phyloP scores from a whole-genome alignment of 371 early-diverging fungal species.

The Mortierella sp. region DNA sequence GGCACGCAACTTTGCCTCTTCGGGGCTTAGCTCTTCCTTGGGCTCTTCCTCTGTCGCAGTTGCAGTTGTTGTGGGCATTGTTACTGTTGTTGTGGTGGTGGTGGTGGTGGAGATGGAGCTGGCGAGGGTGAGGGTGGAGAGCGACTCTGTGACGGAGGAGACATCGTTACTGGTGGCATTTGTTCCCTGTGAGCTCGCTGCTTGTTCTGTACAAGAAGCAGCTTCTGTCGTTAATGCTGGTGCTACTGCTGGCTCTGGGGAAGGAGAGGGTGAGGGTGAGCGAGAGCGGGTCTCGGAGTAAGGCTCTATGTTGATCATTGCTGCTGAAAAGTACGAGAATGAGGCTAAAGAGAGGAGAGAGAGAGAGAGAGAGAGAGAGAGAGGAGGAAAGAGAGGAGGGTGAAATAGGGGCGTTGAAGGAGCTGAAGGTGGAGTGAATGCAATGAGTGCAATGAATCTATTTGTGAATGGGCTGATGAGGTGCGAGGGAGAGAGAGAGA shows the following conservation, averaged over 20 bases:
- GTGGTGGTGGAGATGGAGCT: not conserved
- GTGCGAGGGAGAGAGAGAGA: not conserved
- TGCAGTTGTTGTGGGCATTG: not conserved
- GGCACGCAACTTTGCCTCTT: slow-evolving; percentile 38
- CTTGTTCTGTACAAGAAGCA: not conserved
- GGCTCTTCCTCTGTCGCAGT: not conserved
- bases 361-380: not conserved
- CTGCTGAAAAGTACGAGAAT: not conserved
- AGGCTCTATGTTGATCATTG: slow-evolving; percentile 12
- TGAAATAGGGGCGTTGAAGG: not conserved
- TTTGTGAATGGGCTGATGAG: not conserved
- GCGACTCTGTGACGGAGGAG: not conserved
- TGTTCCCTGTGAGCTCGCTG: not conserved
- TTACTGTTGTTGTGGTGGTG: too few species aligned
- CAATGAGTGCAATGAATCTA: not conserved
- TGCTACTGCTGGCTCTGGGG: not conserved
- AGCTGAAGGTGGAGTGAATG: not conserved
- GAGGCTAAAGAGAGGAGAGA: not conserved
- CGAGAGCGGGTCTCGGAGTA: not conserved
- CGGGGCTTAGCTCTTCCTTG: slow-evolving; percentile 46
- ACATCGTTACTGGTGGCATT: not conserved
- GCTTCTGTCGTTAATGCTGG: not conserved
- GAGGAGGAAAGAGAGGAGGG: not conserved
- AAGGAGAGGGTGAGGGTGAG: slow-evolving; percentile 4
- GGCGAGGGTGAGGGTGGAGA: not conserved